These are phyloP conservation scores for Plenodomus tracheiphilus DNA, from an alignment of 2,329 filamentous ascomycete species.

Conservation along the genomic window DNA sequence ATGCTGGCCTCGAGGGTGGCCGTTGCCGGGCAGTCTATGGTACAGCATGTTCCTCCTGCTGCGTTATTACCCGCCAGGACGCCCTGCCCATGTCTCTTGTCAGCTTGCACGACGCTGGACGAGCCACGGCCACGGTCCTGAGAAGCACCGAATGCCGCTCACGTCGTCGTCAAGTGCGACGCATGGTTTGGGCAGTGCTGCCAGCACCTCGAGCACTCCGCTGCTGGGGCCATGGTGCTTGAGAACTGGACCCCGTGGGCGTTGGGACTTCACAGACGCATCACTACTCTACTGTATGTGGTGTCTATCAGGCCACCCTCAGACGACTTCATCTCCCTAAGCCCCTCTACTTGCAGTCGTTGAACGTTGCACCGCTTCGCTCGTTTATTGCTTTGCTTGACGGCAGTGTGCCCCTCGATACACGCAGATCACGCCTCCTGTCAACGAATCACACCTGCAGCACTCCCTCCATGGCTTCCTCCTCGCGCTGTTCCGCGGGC, in stretches of 20 bases:
- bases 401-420: slow-evolving; percentile 14
- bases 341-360: slow-evolving; percentile 2
- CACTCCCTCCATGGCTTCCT: slow-evolving; percentile 14
- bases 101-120: slow-evolving; percentile 13
- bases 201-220: background rate
- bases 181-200: background rate
- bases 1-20: no score
- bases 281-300: no score
- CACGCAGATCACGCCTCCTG: slow-evolving; percentile 20
- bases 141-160: background rate
- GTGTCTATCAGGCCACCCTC: slow-evolving; percentile 16
- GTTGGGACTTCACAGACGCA: no score
- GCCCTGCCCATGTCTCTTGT: slow-evolving; percentile 9
- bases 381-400: slow-evolving; percentile 5
- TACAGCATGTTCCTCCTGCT: no score
- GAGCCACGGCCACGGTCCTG: slow-evolving; percentile 2
- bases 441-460: slow-evolving; percentile 19
- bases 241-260: no score
- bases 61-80: background rate
- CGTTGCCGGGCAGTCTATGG: no score
- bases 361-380: slow-evolving; percentile 12
- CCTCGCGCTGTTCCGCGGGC: slow-evolving; percentile 15
- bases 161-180: background rate
- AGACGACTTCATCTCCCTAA: slow-evolving; percentile 5
- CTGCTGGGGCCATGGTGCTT: no score